phyloP scores from a whole-genome alignment of 208 protist species.

The Wallacemonas rigidus region DNA sequence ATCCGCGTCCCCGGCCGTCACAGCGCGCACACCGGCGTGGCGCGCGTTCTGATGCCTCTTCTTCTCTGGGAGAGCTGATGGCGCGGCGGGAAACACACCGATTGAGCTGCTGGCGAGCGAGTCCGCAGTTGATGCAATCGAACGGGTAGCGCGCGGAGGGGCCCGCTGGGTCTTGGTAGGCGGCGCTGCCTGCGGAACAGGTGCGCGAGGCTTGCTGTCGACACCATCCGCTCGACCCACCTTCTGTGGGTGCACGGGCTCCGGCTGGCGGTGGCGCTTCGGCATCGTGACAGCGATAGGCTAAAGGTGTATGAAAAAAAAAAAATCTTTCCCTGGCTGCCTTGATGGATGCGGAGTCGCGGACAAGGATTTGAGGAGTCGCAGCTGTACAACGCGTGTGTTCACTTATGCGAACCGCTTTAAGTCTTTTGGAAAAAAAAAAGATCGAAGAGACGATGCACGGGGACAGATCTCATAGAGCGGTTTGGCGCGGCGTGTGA shows the following conservation, averaged over 20 bases:
- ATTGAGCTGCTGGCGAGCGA: conserved; percentile 15
- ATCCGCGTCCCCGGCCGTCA: neutral
- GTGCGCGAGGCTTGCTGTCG: neutral
- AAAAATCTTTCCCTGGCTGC: no score
- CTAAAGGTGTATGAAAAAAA: neutral
- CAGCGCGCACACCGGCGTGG: conserved; percentile 15
- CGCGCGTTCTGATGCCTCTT: conserved; percentile 23
- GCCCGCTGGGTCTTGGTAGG: neutral
- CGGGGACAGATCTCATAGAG: no score
- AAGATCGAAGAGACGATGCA: no score
- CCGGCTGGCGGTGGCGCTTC: conserved; percentile 77
- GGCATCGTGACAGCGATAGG: conserved; percentile 43
- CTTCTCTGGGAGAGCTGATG: conserved; percentile 26
- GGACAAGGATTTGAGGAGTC: no score
- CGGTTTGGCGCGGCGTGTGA: no score
- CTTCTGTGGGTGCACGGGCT: conserved; percentile 40
- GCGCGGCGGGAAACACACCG: conserved; percentile 33
- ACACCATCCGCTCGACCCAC: neutral
- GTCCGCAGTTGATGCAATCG: conserved; percentile 25
- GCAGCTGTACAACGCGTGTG: no score
- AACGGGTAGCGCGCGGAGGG: neutral
- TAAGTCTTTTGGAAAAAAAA: no score
- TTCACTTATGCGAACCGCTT: no score
- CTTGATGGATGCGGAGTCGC: no score
- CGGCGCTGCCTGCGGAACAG: conserved; percentile 3